phyloP scores from a whole-genome alignment of 2,329 filamentous ascomycete genomes.

The Scytalidium sp. region DNA sequence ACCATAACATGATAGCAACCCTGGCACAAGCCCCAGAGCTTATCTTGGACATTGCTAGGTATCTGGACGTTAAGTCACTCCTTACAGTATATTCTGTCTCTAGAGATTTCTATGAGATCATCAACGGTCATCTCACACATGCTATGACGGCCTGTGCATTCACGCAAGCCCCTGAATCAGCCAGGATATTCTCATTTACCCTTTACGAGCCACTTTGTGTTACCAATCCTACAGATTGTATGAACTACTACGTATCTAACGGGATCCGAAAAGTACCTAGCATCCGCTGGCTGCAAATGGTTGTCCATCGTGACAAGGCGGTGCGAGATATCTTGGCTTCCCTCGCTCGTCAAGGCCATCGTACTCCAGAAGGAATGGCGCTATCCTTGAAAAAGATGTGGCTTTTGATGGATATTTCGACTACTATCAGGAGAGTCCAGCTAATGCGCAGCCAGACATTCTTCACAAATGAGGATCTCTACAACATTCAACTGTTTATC shows the following conservation, averaged over 20 bases:
- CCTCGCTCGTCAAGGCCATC: slow-evolving; percentile 56
- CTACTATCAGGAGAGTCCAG: slow-evolving; percentile 49
- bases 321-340: slow-evolving; percentile 61
- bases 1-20: slow-evolving; percentile 34
- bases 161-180: slow-evolving; percentile 51
- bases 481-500: slow-evolving; percentile 61
- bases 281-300: slow-evolving; percentile 66
- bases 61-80: slow-evolving; percentile 53
- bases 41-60: slow-evolving; percentile 49
- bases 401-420: slow-evolving; percentile 67
- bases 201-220: slow-evolving; percentile 57
- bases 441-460: slow-evolving; percentile 50
- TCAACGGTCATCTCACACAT: slow-evolving; percentile 58
- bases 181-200: slow-evolving; percentile 56
- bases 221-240: slow-evolving; percentile 53
- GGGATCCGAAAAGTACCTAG: slow-evolving; percentile 53
- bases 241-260: slow-evolving; percentile 13
- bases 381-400: slow-evolving; percentile 63
- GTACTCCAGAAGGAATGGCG: slow-evolving; percentile 46
- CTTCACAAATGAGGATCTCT: slow-evolving; percentile 60
- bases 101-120: slow-evolving; percentile 55
- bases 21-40: slow-evolving; percentile 48
- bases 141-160: slow-evolving; percentile 54
- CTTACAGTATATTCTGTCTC: slow-evolving; percentile 63
- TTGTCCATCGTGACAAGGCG: slow-evolving; percentile 54